Evolutionary conservation across 768 basidiomycete species (phyloP).

Genomic region (Leccinum variicolor): DNA sequence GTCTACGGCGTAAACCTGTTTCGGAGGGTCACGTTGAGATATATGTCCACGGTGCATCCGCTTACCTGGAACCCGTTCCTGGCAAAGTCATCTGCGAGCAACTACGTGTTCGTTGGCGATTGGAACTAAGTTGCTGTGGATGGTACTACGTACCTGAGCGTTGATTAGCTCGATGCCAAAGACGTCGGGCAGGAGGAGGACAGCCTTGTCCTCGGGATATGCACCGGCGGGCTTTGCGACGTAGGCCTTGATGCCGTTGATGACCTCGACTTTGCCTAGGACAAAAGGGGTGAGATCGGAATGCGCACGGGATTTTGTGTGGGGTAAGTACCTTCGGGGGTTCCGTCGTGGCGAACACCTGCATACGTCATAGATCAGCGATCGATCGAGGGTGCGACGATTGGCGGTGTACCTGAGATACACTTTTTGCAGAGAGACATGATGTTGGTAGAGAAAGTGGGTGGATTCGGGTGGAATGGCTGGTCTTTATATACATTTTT

Average conservation of each 20-base stretch:
- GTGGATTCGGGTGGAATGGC: background rate
- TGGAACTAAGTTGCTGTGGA: background rate
- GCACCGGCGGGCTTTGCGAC: constrained; percentile 49
- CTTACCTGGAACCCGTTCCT: constrained; percentile 1
- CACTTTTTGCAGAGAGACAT: constrained; percentile 61
- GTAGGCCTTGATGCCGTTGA: constrained; percentile 50
- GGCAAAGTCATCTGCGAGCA: constrained; percentile 28
- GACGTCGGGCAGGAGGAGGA: constrained; percentile 53
- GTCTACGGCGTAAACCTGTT: constrained; percentile 20
- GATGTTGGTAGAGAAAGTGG: background rate
- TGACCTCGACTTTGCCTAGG: constrained; percentile 27
- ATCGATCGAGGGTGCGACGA: background rate
- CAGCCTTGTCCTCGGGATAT: constrained; percentile 52
- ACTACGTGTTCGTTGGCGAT: constrained; percentile 21
- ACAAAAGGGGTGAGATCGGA: background rate
- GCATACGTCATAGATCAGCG: background rate
- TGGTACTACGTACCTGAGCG: constrained; percentile 2
- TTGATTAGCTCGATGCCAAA: constrained; percentile 41
- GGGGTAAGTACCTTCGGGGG: constrained; percentile 38
- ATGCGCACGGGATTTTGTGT: background rate
- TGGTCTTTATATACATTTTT: background rate
- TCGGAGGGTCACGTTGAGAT: background rate
- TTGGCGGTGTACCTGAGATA: constrained; percentile 41
- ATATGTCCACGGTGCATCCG: background rate
- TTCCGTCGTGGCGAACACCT: constrained; percentile 52